These are phyloP conservation scores for Poronia punctata DNA, from an alignment of 495 filamentous ascomycete species.

Conservation along the genomic window DNA sequence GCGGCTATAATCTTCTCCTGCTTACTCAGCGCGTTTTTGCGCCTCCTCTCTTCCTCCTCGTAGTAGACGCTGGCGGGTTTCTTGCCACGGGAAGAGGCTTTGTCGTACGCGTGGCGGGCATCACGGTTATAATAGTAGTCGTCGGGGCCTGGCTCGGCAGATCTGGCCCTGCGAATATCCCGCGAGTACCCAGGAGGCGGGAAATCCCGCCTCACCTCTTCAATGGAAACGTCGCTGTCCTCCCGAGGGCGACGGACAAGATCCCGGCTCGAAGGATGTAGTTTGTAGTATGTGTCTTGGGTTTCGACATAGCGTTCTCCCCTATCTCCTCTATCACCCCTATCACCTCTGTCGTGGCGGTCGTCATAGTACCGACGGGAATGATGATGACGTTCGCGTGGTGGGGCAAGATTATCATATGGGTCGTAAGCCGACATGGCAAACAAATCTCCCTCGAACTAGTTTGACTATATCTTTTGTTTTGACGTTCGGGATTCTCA, in stretches of 20 bases:
- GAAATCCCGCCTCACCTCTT: conserved; percentile 63
- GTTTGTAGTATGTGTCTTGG: conserved; percentile 42
- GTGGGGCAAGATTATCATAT: conserved; percentile 37
- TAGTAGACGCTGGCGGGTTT: conserved; percentile 30
- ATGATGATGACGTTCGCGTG: conserved; percentile 29
- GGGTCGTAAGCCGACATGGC: conserved; percentile 44
- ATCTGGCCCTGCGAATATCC: conserved; percentile 46
- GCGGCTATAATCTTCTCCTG: conserved; percentile 54
- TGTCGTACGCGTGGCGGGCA: conserved; percentile 31
- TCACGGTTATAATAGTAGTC: conserved; percentile 36
- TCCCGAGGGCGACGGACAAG: conserved; percentile 48
- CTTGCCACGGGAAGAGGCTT: conserved; percentile 30
- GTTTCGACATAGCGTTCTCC: conserved; percentile 41
- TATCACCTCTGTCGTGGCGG: conserved; percentile 32
- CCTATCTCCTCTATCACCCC: conserved; percentile 38
- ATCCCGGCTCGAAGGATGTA: conserved; percentile 34
- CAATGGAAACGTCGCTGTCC: conserved; percentile 55
- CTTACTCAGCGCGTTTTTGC: conserved; percentile 44
- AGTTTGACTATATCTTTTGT: too few species aligned
- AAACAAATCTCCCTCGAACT: too few species aligned
- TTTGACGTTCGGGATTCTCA: too few species aligned
- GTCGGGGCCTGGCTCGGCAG: conserved; percentile 39
- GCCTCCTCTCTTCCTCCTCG: conserved; percentile 37
- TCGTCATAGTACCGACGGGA: conserved; percentile 41
- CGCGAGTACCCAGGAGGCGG: conserved; percentile 51